Conservation (phyloP, 768 basidiomycete species). For the Saitozyma podzolica region DNA sequence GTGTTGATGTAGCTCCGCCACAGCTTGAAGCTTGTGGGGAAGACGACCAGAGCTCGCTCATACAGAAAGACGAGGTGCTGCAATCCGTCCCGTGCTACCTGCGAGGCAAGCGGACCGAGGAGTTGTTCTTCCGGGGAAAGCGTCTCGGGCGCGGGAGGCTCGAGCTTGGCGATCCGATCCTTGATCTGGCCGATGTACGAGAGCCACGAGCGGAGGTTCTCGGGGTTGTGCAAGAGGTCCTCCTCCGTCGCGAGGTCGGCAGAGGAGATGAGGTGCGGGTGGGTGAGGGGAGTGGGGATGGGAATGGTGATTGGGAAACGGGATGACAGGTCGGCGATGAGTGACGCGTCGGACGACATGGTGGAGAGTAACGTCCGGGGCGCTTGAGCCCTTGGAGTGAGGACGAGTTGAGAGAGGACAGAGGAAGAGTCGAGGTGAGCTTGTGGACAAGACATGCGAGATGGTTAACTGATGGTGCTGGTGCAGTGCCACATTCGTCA, state of each 20-base stretch:
- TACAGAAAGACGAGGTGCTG: constrained; percentile 89
- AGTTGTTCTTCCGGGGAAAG: constrained; percentile 54
- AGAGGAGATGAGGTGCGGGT: constrained; percentile 70
- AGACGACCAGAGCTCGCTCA: constrained; percentile 82
- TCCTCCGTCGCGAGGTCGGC: constrained; percentile 86
- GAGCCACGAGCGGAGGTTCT: constrained; percentile 92
- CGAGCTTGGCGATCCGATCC: constrained; percentile 60
- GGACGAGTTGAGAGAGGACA: too few relatives aligned
- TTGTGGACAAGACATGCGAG: too few relatives aligned
- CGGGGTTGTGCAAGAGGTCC: constrained; percentile 85
- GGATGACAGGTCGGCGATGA: constrained; percentile 54
- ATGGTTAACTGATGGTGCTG: too few relatives aligned
- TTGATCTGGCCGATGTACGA: constrained; percentile 73
- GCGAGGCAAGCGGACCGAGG: constrained; percentile 76
- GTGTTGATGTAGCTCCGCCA: constrained; percentile 90
- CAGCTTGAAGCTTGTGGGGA: constrained; percentile 87
- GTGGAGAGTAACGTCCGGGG: background rate
- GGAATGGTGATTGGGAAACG: constrained; percentile 84
- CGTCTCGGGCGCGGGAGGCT: constrained; percentile 38
- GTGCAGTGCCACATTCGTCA: too few relatives aligned
- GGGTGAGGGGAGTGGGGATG: constrained; percentile 73
- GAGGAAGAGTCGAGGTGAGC: too few relatives aligned
- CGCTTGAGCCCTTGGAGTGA: too few relatives aligned
- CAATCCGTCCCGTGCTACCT: constrained; percentile 69
- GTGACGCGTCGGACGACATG: constrained; percentile 21